A percentile compares a stretch with the other conserved stretches of the same genome.
Conservation (phyloP, 441 rosid genomes). For the Flueggea neowawraea region DNA sequence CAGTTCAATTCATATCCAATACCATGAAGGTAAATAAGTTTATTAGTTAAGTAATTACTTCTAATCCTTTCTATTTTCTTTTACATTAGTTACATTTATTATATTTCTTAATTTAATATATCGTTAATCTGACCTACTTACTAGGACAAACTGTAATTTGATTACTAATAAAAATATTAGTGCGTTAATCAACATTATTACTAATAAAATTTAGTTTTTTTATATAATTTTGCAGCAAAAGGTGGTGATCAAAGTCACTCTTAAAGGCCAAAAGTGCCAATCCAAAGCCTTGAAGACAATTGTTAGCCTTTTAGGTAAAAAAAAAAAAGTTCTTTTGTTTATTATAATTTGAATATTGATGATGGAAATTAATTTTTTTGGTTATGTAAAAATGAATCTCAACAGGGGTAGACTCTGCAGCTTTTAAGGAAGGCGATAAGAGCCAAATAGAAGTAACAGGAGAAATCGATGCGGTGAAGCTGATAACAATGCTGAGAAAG, state of each 20-base stretch:
- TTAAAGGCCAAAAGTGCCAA: neutral
- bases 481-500: neutral
- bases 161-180: neutral
- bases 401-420: constrained; percentile 1
- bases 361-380: neutral
- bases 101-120: too few relatives aligned
- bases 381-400: neutral
- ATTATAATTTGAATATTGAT: neutral
- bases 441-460: constrained; percentile 6
- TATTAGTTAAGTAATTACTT: too few relatives aligned
- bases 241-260: constrained; percentile 3
- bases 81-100: too few relatives aligned
- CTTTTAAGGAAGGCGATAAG: neutral
- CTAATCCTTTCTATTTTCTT: too few relatives aligned
- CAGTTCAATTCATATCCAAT: too few relatives aligned
- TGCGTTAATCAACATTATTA: neutral
- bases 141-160: too few relatives aligned
- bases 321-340: too few relatives aligned
- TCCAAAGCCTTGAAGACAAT: neutral
- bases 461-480: neutral
- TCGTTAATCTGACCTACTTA: too few relatives aligned
- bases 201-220: neutral
- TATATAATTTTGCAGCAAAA: constrained; percentile 5
- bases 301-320: neutral
- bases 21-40: too few relatives aligned